These are phyloP conservation scores for Eucalyptus guilfoylei DNA, from an alignment of 345 rosid genomes.

Conservation along the genomic window DNA sequence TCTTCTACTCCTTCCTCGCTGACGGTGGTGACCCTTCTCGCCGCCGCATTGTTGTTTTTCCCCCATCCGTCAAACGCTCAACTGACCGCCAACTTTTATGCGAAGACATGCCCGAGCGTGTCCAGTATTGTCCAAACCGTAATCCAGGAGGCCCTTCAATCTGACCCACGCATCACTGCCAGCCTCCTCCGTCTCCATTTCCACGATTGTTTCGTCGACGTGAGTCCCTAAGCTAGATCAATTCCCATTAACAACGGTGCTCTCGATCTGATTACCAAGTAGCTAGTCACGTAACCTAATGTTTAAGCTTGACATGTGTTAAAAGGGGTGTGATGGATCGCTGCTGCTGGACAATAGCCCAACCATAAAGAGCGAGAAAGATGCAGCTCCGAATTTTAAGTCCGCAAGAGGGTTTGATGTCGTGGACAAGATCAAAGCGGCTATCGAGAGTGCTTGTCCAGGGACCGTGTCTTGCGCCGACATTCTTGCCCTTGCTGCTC, in stretches of 20 bases:
- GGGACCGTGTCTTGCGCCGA: slow-evolving; percentile 77
- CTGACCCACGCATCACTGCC: slow-evolving; percentile 60
- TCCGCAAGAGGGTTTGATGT: slow-evolving; percentile 55
- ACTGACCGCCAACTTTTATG: slow-evolving; percentile 40
- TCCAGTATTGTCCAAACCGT: slow-evolving; percentile 31
- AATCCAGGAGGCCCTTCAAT: slow-evolving; percentile 40
- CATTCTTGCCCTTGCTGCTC: slow-evolving; percentile 54
- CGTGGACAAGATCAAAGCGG: slow-evolving; percentile 56
- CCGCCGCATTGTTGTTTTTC: background rate
- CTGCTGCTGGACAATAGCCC: slow-evolving; percentile 37
- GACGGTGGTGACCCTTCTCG: background rate
- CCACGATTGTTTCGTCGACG: slow-evolving; percentile 83
- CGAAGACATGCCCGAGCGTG: slow-evolving; percentile 47
- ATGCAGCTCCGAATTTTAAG: slow-evolving; percentile 31
- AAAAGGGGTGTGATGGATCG: slow-evolving; percentile 71
- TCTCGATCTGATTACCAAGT: background rate
- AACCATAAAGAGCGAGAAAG: slow-evolving; percentile 51
- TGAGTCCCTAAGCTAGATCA: background rate
- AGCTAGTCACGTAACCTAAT: background rate
- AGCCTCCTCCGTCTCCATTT: slow-evolving; percentile 78
- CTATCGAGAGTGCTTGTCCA: slow-evolving; percentile 54
- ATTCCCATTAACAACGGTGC: background rate
- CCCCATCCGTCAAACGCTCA: slow-evolving; percentile 11
- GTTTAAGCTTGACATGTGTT: background rate
- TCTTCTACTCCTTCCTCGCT: background rate